phyloP scores from a whole-genome alignment of 2,329 filamentous ascomycete species.

The Helicocarpus griseus region DNA sequence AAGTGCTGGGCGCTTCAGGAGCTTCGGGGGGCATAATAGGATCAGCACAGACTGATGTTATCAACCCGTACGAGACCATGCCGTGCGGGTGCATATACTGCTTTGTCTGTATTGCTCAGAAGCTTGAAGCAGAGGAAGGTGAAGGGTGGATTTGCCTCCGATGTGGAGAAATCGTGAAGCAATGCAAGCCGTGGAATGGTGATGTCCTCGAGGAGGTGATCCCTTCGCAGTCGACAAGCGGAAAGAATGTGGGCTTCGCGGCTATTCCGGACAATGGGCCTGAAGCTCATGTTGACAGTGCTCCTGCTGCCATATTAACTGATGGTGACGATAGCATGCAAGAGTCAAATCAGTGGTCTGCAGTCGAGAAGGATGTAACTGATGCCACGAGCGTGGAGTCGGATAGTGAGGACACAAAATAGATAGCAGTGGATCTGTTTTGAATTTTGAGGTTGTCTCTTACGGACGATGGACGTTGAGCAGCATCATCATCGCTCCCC shows the following conservation, averaged over 20 bases:
- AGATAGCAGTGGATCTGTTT: not conserved
- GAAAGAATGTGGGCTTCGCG: slow-evolving; percentile 34
- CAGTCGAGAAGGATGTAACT: slow-evolving; percentile 21
- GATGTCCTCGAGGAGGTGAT: slow-evolving; percentile 56
- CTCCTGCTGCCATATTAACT: slow-evolving; percentile 18
- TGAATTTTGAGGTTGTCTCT: not conserved
- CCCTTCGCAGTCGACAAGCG: slow-evolving; percentile 22
- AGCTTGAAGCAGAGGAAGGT: slow-evolving; percentile 83
- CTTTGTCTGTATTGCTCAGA: slow-evolving; percentile 86
- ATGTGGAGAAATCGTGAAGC: slow-evolving; percentile 72
- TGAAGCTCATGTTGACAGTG: slow-evolving; percentile 12
- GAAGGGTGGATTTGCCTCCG: slow-evolving; percentile 88
- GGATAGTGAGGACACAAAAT: slow-evolving; percentile 3
- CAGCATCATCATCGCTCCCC: not conserved
- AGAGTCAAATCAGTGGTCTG: slow-evolving; percentile 30
- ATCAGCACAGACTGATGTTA: slow-evolving; percentile 83
- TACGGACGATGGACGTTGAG: not conserved
- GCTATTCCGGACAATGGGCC: slow-evolving; percentile 15
- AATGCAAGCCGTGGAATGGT: slow-evolving; percentile 84
- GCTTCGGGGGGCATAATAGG: slow-evolving; percentile 70
- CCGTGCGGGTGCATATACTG: slow-evolving; percentile 91
- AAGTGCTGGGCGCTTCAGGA: slow-evolving; percentile 56
- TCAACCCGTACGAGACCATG: slow-evolving; percentile 87
- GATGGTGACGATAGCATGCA: slow-evolving; percentile 25
- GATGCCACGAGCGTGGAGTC: slow-evolving; percentile 13